Conservation (phyloP, 768 basidiomycete genomes). For the Lactarius pseudohatsudake region DNA sequence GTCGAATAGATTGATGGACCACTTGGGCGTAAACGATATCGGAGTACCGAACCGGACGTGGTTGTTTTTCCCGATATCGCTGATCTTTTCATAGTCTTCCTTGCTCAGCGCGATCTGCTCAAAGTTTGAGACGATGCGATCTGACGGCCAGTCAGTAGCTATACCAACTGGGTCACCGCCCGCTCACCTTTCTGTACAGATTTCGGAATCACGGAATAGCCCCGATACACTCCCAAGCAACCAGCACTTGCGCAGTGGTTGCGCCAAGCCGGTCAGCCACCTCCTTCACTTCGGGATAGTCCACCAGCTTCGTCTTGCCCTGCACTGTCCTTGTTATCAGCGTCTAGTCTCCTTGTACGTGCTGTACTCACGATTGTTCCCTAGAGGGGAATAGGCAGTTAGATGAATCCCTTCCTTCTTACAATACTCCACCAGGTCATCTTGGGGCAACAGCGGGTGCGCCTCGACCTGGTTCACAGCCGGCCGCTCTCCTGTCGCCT, state of each 20-base stretch:
- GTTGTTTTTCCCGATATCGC: constrained; percentile 49
- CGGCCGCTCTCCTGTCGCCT: constrained; percentile 71
- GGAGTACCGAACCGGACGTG: constrained; percentile 64
- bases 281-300: constrained; percentile 57
- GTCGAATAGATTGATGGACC: constrained; percentile 73
- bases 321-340: constrained; percentile 42
- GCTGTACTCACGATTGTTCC: constrained; percentile 65
- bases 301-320: constrained; percentile 65
- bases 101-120: constrained; percentile 65
- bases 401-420: constrained; percentile 69
- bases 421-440: constrained; percentile 69
- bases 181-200: constrained; percentile 57
- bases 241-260: constrained; percentile 76
- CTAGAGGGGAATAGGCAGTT: constrained; percentile 70
- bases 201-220: constrained; percentile 85
- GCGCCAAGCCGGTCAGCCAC: constrained; percentile 63
- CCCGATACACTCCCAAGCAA: constrained; percentile 77
- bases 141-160: constrained; percentile 31
- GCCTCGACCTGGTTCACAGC: constrained; percentile 81
- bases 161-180: neutral
- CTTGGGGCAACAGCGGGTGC: constrained; percentile 77
- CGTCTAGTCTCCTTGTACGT: constrained; percentile 3
- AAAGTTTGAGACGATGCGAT: constrained; percentile 75
- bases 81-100: constrained; percentile 65
- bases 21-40: constrained; percentile 53